Percentiles rank a stretch among this genome's conserved stretches.
Evolutionary conservation across 352 stramenopile genomes (phyloP).

Genomic region (Phytopythium sindhum): DNA sequence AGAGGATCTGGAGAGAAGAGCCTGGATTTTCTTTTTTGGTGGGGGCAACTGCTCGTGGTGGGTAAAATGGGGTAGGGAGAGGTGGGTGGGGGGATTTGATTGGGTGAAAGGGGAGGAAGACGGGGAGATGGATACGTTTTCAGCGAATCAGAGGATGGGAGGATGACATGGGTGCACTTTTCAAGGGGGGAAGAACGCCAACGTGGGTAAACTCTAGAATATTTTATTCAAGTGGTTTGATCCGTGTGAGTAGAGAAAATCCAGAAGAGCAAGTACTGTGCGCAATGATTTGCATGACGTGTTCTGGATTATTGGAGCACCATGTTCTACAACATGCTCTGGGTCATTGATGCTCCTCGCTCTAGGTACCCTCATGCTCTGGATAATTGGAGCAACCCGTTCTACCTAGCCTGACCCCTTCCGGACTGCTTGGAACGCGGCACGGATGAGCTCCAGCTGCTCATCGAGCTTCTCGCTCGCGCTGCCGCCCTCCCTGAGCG

Average conservation of each 20-base stretch:
- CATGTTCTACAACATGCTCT: neutral
- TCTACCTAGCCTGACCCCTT: neutral
- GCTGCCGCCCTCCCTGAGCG: neutral
- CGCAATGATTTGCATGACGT: slow-evolving; percentile 3
- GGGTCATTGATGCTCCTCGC: neutral
- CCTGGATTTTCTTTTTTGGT: neutral
- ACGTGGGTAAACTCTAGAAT: neutral
- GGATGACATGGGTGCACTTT: neutral
- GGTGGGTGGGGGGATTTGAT: neutral
- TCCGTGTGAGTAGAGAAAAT: neutral
- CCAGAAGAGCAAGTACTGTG: neutral
- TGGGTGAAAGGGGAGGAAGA: neutral
- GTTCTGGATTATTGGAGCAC: neutral
- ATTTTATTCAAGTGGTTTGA: neutral
- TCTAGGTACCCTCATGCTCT: neutral
- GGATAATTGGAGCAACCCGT: neutral
- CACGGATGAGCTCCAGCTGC: slow-evolving; percentile 35
- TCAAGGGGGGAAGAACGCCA: neutral
- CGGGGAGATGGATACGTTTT: slow-evolving; percentile 3
- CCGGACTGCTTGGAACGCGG: slow-evolving; percentile 21
- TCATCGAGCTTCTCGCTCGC: slow-evolving; percentile 23
- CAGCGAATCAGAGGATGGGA: neutral
- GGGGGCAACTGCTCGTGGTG: neutral
- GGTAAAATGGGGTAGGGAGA: neutral
- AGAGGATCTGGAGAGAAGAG: too few relatives aligned